Base-by-base conservation (phyloP, 2,329 filamentous ascomycete genomes). In the Gyromitra esculenta region DNA sequence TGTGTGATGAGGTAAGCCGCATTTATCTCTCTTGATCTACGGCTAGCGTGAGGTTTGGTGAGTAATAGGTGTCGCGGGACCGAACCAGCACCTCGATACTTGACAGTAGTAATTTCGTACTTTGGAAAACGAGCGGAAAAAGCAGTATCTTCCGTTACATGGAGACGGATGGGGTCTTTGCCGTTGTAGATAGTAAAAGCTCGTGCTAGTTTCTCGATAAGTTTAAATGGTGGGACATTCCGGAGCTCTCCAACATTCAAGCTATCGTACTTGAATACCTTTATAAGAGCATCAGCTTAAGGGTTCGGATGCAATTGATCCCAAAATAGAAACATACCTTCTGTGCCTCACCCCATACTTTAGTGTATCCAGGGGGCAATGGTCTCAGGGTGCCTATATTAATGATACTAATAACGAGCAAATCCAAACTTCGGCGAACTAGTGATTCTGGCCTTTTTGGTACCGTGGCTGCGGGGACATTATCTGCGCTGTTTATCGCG, bases 341-440 rank as follows among this genome's bases (percentile, higher is more conserved):
- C 31, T 71, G 65, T 11, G 31, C 65, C 35, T 64, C 37, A 15
- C 4, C n/a, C 57, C 72, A 71, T 31, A 75, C 31, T 25, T 63
- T 3, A 0, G 8, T 11, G 25, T 75, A 71, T 37, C 8, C n/a
- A 8, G 13, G 11, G 1, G 62, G 70, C 15, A 5, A 21, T 1
- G 64, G 65, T 4, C 18, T 45, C 31, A 43, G 45, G 18, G 48
- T 70, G 13, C 57, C 72, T 6, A 62, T n/a, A 15, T 75, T 71
- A n/a, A 71, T 63, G 43, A 75, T 48, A 18, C 72, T 48, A 1
- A 70, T 37, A 50, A 64, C 65, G 31, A 75, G 39, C 5, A 75
- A 2, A 18, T 39, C 31, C 1, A 75, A 2, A n/a, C 64, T 62
- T 63, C 72, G 65, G 2, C 45, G 54, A n/a, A 2, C 72, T 18